Conservation (phyloP, 148 eudicot genomes). For the Camellia lanceoleosa region DNA sequence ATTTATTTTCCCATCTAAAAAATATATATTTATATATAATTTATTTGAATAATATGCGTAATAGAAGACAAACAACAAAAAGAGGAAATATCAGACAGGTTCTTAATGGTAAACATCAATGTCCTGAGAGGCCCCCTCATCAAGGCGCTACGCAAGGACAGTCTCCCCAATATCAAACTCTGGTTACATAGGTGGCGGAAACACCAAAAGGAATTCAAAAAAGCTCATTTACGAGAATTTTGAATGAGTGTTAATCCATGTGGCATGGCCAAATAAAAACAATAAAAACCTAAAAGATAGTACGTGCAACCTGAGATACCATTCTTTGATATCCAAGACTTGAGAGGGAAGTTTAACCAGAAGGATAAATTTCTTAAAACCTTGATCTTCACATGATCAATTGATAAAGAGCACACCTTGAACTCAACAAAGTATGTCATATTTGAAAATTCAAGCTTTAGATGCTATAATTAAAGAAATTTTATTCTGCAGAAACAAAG, state of each 20-base stretch:
- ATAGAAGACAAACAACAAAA: background rate
- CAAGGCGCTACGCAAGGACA: background rate
- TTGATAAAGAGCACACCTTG: background rate
- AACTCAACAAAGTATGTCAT: background rate
- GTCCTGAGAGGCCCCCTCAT: background rate
- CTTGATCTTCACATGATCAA: background rate
- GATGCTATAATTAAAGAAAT: background rate
- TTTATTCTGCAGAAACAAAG: background rate
- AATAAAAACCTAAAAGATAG: background rate
- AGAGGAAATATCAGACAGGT: conserved; percentile 1
- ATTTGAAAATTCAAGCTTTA: background rate
- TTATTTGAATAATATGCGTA: background rate
- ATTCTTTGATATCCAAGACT: too few relatives aligned
- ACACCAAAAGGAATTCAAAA: background rate
- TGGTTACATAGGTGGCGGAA: background rate
- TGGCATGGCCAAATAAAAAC: too few relatives aligned
- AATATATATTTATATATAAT: background rate
- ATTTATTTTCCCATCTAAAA: background rate
- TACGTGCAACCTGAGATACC: background rate
- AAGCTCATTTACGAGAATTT: background rate
- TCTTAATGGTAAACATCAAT: background rate
- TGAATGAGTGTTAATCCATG: background rate
- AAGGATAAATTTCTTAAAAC: conserved; percentile 1
- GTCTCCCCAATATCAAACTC: background rate
- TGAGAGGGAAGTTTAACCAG: background rate